phyloP scores from a whole-genome alignment of 2,329 filamentous ascomycete species.

The Fusarium siculi region DNA sequence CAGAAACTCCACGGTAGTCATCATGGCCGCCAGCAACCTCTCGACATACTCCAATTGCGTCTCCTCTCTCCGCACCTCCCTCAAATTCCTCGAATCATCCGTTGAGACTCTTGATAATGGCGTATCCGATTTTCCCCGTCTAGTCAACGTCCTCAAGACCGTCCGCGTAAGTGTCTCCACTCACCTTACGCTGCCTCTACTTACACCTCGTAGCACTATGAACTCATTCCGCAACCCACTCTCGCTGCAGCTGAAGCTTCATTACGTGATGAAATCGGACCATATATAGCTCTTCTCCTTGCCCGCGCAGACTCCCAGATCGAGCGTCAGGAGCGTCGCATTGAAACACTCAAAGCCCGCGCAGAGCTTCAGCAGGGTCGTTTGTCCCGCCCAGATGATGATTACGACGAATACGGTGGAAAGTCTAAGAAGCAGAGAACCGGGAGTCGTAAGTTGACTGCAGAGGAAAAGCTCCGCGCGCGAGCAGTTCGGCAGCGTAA shows the following conservation, averaged over 20 bases:
- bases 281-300: slow-evolving; percentile 82
- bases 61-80: slow-evolving; percentile 67
- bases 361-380: slow-evolving; percentile 84
- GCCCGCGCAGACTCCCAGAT: slow-evolving; percentile 85
- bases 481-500: slow-evolving; percentile 80
- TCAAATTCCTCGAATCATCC: slow-evolving; percentile 69
- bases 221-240: slow-evolving; percentile 87
- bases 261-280: slow-evolving; percentile 88
- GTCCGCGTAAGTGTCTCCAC: slow-evolving; percentile 59
- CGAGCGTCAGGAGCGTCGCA: slow-evolving; percentile 82
- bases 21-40: slow-evolving; percentile 42
- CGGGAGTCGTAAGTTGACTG: slow-evolving; percentile 58
- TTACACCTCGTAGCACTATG: slow-evolving; percentile 76
- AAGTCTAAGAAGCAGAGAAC: slow-evolving; percentile 37
- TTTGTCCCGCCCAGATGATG: slow-evolving; percentile 50
- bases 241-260: slow-evolving; percentile 84
- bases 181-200: neutral
- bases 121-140: slow-evolving; percentile 67
- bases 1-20: slow-evolving; percentile 11
- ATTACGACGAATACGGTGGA: slow-evolving; percentile 15
- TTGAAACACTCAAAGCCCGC: slow-evolving; percentile 84
- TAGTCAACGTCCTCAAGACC: slow-evolving; percentile 66
- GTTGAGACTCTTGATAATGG: slow-evolving; percentile 66
- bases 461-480: slow-evolving; percentile 61
- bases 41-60: slow-evolving; percentile 67